These are phyloP conservation scores for Wickerhamiella allomyrinae DNA, from an alignment of 805 yeast genomes.

Conservation along the genomic window DNA sequence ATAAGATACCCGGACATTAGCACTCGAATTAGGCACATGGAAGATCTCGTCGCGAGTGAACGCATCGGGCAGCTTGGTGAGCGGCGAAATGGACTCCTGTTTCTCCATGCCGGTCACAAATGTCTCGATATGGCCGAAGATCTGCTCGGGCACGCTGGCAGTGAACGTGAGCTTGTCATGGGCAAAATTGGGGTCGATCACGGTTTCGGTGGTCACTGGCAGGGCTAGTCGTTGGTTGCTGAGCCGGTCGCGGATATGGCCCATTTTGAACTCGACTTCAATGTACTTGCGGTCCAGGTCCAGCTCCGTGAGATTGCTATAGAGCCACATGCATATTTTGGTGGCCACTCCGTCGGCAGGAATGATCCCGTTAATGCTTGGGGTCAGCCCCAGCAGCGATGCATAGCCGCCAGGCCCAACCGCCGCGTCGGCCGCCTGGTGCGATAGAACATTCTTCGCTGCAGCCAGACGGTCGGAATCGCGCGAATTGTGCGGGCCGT, in stretches of 20 bases:
- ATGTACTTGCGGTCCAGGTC: constrained; percentile 15
- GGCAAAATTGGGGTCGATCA: constrained; percentile 20
- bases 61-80: constrained; percentile 8
- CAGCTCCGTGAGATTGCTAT: constrained; percentile 46
- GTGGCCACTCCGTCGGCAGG: constrained; percentile 73
- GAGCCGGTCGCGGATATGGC: constrained; percentile 19
- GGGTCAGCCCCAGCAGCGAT: constrained; percentile 26
- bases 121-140: constrained; percentile 12
- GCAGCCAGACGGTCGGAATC: too few relatives aligned
- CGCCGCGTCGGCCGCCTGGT: not conserved
- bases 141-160: constrained; percentile 18
- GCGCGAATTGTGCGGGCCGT: too few relatives aligned
- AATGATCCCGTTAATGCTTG: constrained; percentile 56
- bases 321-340: constrained; percentile 78
- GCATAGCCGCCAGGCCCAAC: constrained; percentile 16
- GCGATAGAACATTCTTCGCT: not conserved
- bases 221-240: constrained; percentile 19
- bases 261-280: constrained; percentile 35
- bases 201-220: constrained; percentile 23
- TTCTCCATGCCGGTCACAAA: constrained; percentile 12
- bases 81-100: constrained; percentile 9
- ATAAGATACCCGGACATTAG: constrained; percentile 19
- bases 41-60: constrained; percentile 13
- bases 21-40: constrained; percentile 4
- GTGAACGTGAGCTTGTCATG: constrained; percentile 18